Evolutionary conservation across 805 yeast genomes (phyloP), one percentile per base, ranked within the genome.

Genomic region (Kodamaea restingae): DNA sequence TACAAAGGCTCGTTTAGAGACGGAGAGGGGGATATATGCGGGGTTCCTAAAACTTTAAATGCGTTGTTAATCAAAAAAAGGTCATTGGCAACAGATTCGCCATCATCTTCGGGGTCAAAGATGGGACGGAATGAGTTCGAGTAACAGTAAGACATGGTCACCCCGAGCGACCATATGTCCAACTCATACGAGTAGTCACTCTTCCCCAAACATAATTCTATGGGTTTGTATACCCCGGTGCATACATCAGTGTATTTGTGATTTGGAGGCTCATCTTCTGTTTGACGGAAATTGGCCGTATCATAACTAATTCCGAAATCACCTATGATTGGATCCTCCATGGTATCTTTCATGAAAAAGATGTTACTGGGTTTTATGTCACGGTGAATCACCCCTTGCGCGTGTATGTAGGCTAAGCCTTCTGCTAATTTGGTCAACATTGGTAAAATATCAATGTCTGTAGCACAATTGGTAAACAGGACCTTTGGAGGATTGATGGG

Each of bases 131-230:
- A 61, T 21, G 50, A 39, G 4, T 31, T 21, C 15, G 70, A 63
- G 45, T 72, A 71, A 21, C 87, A 47, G 32, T 73, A 55, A n/a
- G 81, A 75, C 35, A 80, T 49, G 2, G 84, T 51, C 8, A 87
- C 72, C 0, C 87, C 95, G 14, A 76, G 54, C 1, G 84, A 65
- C 95, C 95, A 86, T 11, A 84, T 65, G 50, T 86, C 95, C 7
- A 85, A 64, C 28, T 70, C 76, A 26, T 52, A 55, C 2, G 71
- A 61, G 51, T 86, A 86, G 43, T 68, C 64, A 1, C 64, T 45
- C n/a, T 74, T 59, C 0, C 86, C 84, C 36, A 84, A 71, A 30
- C 85, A 63, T 34, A 83, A 60, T 51, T 86, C 95, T 0, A 95
- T 91, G 0, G 93, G 80, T 43, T 83, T 79, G 59, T 76, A 87